Conservation (phyloP, 305 asterid species). For the Fraxinus platypoda region DNA sequence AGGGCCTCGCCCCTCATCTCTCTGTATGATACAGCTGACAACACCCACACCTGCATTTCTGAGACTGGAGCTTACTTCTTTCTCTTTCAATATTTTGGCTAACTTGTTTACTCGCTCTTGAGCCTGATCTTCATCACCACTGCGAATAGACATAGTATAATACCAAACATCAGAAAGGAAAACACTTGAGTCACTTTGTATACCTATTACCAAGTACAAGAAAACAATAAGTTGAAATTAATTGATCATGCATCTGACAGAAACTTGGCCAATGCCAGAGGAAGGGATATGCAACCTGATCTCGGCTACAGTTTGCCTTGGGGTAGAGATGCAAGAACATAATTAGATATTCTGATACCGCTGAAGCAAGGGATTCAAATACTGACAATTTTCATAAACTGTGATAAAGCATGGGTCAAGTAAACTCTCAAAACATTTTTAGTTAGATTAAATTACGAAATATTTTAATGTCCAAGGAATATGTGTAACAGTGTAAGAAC, state of each 20-base stretch:
- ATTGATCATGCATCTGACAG: neutral
- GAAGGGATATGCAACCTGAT: conserved; percentile 1
- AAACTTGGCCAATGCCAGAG: conserved; percentile 6
- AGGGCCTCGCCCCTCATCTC: conserved; percentile 99
- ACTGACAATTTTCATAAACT: neutral
- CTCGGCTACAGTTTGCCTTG: neutral
- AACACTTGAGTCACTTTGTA: neutral
- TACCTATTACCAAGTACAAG: neutral
- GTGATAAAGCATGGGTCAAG: neutral
- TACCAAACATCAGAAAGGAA: neutral
- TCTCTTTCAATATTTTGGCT: conserved; percentile 88
- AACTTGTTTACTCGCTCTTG: conserved; percentile 91
- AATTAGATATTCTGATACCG: conserved; percentile 1
- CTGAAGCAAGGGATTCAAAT: conserved; percentile 14
- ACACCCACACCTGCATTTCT: conserved; percentile 87
- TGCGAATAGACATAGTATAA: conserved; percentile 34
- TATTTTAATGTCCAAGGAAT: neutral
- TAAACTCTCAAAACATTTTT: neutral
- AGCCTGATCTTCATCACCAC: conserved; percentile 99
- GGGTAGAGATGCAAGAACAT: neutral
- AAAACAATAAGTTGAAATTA: neutral
- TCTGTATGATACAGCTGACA: conserved; percentile 90
- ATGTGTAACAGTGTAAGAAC: neutral
- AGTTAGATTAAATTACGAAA: neutral
- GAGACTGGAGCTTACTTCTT: conserved; percentile 76